Percentiles rank a stretch among this genome's conserved stretches.
Conservation (phyloP, 2,329 filamentous ascomycete species). For the Colletotrichum liriopes region DNA sequence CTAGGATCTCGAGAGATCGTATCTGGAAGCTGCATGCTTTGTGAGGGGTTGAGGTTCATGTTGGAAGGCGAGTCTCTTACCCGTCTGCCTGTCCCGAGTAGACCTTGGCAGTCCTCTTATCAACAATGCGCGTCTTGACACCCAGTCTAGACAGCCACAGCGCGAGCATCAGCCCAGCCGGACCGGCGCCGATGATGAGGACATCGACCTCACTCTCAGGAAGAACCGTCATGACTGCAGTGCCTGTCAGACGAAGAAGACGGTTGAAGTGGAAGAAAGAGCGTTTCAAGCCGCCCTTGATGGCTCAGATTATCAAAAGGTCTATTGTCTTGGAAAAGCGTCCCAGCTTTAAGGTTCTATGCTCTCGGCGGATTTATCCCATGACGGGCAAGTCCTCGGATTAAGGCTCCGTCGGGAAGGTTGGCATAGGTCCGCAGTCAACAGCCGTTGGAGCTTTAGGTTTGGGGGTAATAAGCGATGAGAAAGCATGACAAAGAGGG, state of each 20-base stretch:
- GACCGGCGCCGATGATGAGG: conserved; percentile 45
- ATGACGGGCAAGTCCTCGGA: neutral
- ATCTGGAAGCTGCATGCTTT: conserved; percentile 29
- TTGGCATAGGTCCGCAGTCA: conserved; percentile 1
- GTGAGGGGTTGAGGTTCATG: neutral
- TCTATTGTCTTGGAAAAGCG: neutral
- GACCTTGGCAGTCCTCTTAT: conserved; percentile 59
- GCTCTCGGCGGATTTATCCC: neutral
- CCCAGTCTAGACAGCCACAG: conserved; percentile 60
- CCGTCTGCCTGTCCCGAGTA: conserved; percentile 63
- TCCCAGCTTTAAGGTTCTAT: neutral
- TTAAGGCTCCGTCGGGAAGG: neutral
- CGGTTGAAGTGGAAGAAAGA: neutral
- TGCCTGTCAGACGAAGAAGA: neutral
- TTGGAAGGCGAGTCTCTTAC: conserved; percentile 61
- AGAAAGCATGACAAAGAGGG: conserved; percentile 42
- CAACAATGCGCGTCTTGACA: conserved; percentile 59
- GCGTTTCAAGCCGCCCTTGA: neutral
- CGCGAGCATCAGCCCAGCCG: conserved; percentile 61
- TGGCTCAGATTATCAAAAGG: neutral
- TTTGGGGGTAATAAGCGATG: conserved; percentile 40
- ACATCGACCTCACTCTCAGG: conserved; percentile 38
- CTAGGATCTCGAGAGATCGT: conserved; percentile 74
- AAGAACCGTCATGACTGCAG: conserved; percentile 12
- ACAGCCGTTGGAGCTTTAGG: conserved; percentile 26